Evolutionary conservation across 495 filamentous ascomycete species (phyloP).

Genomic region (Melanomma pulvis-pyrius): DNA sequence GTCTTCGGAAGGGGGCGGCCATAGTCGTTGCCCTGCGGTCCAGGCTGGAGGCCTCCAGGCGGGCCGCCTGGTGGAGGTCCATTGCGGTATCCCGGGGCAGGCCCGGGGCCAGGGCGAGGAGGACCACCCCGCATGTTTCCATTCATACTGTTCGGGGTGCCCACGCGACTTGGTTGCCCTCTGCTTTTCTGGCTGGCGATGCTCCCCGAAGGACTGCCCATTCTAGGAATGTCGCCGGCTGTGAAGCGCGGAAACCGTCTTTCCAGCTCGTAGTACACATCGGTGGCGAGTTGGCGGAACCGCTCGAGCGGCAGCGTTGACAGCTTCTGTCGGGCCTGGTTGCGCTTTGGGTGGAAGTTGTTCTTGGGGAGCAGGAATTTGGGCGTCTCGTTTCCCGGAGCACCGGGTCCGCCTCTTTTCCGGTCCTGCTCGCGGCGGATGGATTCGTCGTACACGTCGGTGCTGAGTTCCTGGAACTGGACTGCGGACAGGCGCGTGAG

Average conservation of each 20-base stretch:
- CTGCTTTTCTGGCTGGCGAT: constrained; percentile 56
- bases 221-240: constrained; percentile 64
- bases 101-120: constrained; percentile 18
- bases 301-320: constrained; percentile 79
- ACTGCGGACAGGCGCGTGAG: constrained; percentile 82
- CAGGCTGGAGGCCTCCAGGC: constrained; percentile 4
- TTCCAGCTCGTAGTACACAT: constrained; percentile 94
- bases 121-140: constrained; percentile 18
- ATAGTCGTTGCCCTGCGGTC: constrained; percentile 49
- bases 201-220: constrained; percentile 67
- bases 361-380: constrained; percentile 76
- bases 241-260: constrained; percentile 83
- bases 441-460: constrained; percentile 95
- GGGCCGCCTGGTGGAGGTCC: constrained; percentile 23
- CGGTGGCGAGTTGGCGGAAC: constrained; percentile 89
- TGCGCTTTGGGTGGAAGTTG: constrained; percentile 93
- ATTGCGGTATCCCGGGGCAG: constrained; percentile 25
- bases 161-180: constrained; percentile 32
- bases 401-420: constrained; percentile 41
- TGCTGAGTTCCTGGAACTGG: constrained; percentile 96
- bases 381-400: constrained; percentile 61
- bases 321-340: constrained; percentile 92
- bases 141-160: constrained; percentile 40
- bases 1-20: constrained; percentile 78
- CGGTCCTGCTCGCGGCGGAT: constrained; percentile 75